phyloP scores from a whole-genome alignment of 2,329 filamentous ascomycete species.

The Coleophoma cylindrospora region DNA sequence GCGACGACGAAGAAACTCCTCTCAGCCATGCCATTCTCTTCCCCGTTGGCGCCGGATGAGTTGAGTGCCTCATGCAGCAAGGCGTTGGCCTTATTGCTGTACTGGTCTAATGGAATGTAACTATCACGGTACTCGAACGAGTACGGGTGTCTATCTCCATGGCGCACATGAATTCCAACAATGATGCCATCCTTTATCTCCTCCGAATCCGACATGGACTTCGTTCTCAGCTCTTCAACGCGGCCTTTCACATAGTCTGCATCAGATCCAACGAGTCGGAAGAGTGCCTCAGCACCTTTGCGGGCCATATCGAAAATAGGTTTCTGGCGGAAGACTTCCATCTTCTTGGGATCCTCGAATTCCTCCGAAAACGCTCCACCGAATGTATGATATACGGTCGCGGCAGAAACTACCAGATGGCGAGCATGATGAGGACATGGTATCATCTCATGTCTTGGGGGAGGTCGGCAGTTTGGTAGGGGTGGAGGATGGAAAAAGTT shows the following conservation, averaged over 20 bases:
- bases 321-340: slow-evolving; percentile 45
- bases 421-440: slow-evolving; percentile 73
- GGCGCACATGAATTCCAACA: slow-evolving; percentile 74
- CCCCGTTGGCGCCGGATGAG: slow-evolving; percentile 25
- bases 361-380: slow-evolving; percentile 50
- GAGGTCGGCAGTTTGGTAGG: slow-evolving; percentile 59
- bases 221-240: slow-evolving; percentile 47
- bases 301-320: slow-evolving; percentile 65
- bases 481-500: slow-evolving; percentile 68
- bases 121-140: slow-evolving; percentile 73
- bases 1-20: slow-evolving; percentile 57
- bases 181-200: slow-evolving; percentile 42
- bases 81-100: slow-evolving; percentile 52
- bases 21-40: slow-evolving; percentile 30
- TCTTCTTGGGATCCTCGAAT: slow-evolving; percentile 43
- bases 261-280: slow-evolving; percentile 63
- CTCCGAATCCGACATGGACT: slow-evolving; percentile 35
- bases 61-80: slow-evolving; percentile 47
- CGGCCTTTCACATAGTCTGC: slow-evolving; percentile 58
- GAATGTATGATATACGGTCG: slow-evolving; percentile 61
- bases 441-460: slow-evolving; percentile 69
- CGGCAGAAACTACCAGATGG: slow-evolving; percentile 69
- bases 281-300: slow-evolving; percentile 68
- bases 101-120: slow-evolving; percentile 71
- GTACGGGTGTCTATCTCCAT: slow-evolving; percentile 71